These are phyloP conservation scores for Lasiosphaeris hirsuta DNA, from an alignment of 495 filamentous ascomycete genomes.

Conservation along the genomic window DNA sequence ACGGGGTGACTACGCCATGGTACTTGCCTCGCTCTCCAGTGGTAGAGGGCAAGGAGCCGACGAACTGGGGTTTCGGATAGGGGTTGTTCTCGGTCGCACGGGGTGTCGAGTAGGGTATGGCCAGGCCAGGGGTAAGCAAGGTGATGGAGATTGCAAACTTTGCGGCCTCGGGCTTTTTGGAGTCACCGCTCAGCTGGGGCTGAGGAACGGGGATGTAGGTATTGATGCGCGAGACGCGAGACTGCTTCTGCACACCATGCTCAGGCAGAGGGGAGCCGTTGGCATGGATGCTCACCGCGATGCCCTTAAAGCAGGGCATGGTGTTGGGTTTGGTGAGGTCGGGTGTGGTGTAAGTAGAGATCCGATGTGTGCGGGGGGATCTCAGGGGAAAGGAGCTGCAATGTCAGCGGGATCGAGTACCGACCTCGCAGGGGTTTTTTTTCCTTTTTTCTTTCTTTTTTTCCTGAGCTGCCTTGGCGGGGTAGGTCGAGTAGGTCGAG, in stretches of 20 bases:
- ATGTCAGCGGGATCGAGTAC: background rate
- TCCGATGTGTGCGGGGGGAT: no score
- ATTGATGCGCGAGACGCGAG: constrained; percentile 84
- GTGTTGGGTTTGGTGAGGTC: constrained; percentile 9
- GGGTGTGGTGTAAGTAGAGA: no score
- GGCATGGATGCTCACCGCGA: constrained; percentile 93
- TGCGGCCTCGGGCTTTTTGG: constrained; percentile 77
- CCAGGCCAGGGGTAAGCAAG: constrained; percentile 79
- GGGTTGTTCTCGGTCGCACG: constrained; percentile 69
- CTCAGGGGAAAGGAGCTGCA: background rate
- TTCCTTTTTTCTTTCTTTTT: no score
- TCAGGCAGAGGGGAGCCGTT: constrained; percentile 85
- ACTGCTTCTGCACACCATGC: constrained; percentile 91
- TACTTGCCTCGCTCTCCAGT: constrained; percentile 39
- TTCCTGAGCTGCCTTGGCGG: no score
- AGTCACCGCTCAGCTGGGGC: constrained; percentile 66
- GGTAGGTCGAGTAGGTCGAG: no score
- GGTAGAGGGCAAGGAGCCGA: constrained; percentile 59
- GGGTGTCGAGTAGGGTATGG: constrained; percentile 85
- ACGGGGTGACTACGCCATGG: constrained; percentile 68
- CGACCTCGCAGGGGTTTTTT: no score
- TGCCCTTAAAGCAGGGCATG: constrained; percentile 98
- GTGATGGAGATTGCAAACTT: constrained; percentile 97
- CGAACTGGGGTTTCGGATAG: constrained; percentile 71
- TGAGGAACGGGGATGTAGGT: constrained; percentile 95